Evolutionary conservation across 495 filamentous ascomycete species (phyloP).

Genomic region (Lepraria neglecta): DNA sequence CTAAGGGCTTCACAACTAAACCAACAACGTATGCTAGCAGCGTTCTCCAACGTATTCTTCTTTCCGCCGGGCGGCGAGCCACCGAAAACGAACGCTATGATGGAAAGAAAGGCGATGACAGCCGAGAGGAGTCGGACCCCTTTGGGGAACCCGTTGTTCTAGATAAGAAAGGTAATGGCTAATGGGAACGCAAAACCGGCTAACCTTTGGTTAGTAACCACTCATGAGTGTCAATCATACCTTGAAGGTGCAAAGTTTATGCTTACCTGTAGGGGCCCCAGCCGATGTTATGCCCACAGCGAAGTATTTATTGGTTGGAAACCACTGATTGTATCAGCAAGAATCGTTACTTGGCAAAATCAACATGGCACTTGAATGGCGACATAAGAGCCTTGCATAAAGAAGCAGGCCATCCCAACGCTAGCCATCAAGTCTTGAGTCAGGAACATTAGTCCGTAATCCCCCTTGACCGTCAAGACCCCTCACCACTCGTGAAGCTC

Average conservation of each 20-base stretch:
- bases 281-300: constrained; percentile 40
- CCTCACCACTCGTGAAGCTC: constrained; percentile 27
- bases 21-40: constrained; percentile 26
- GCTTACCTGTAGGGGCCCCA: constrained; percentile 30
- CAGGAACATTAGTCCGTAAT: constrained; percentile 34
- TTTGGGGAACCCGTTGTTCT: constrained; percentile 31
- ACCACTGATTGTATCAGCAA: constrained; percentile 33
- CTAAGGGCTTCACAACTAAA: constrained; percentile 35
- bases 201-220: constrained; percentile 16
- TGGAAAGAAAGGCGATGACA: constrained; percentile 29
- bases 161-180: constrained; percentile 33
- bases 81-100: constrained; percentile 34
- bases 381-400: constrained; percentile 33
- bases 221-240: background rate
- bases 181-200: constrained; percentile 37
- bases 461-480: constrained; percentile 24
- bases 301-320: constrained; percentile 32
- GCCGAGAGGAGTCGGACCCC: constrained; percentile 31
- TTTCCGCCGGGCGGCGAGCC: constrained; percentile 31
- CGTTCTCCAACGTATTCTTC: constrained; percentile 23
- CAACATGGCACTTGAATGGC: constrained; percentile 33
- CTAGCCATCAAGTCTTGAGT: constrained; percentile 38
- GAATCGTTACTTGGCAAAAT: no score
- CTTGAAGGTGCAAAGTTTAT: background rate
- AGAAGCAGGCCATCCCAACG: constrained; percentile 42